Conservation (phyloP, 768 basidiomycete species). For the Leccinum variicolor region DNA sequence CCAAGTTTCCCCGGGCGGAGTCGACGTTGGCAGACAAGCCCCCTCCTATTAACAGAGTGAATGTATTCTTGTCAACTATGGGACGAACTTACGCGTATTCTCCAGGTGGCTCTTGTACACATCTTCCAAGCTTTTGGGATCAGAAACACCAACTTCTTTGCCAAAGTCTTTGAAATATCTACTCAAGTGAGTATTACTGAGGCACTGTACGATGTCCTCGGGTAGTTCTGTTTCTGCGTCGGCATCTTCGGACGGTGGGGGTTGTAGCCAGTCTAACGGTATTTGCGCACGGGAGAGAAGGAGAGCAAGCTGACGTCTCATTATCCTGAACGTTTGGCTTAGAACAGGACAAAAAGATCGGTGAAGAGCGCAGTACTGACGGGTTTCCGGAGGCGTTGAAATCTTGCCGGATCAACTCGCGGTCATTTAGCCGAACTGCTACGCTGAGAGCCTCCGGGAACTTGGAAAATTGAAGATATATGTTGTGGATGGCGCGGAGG, state of each 20-base stretch:
- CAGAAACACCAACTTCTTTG: constrained; percentile 86
- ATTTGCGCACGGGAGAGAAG: constrained; percentile 90
- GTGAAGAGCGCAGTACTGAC: constrained; percentile 40
- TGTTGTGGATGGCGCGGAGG: constrained; percentile 80
- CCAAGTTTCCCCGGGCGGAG: constrained; percentile 91
- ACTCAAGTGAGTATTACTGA: constrained; percentile 85
- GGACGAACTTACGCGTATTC: constrained; percentile 62
- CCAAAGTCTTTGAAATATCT: constrained; percentile 86
- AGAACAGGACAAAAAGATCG: not conserved
- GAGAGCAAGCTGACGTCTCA: constrained; percentile 95
- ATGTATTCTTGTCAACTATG: not conserved
- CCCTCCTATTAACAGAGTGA: constrained; percentile 41
- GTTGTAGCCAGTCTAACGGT: constrained; percentile 84
- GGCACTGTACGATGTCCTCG: constrained; percentile 79
- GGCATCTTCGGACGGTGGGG: constrained; percentile 44
- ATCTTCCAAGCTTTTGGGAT: constrained; percentile 91
- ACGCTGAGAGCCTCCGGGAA: constrained; percentile 90
- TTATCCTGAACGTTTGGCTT: constrained; percentile 46
- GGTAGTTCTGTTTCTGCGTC: constrained; percentile 66
- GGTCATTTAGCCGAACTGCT: constrained; percentile 81
- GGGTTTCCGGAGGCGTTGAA: constrained; percentile 89
- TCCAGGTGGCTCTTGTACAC: constrained; percentile 97
- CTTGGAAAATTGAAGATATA: constrained; percentile 83
- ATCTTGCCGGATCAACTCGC: constrained; percentile 76
- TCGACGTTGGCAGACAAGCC: constrained; percentile 76